Evolutionary conservation across 371 early-diverging fungal species (phyloP), one percentile per base, ranked within the genome.

Genomic region (Quaeritorhiza haematococci): DNA sequence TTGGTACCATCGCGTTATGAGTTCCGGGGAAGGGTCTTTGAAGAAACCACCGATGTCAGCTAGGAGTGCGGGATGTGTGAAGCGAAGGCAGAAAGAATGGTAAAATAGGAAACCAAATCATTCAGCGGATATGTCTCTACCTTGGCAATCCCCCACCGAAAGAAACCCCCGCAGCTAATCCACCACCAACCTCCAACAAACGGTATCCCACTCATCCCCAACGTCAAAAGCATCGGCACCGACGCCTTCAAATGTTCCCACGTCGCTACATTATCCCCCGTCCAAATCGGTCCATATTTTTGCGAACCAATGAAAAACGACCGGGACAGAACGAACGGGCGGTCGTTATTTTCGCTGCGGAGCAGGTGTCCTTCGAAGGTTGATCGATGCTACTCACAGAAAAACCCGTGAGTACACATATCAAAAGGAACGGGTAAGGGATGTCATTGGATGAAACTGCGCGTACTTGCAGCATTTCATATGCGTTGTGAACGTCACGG

Each of bases 31-130:
- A 3, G 93, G 90, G 64, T 93, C 90, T n/a, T 83, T 84, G 69
- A 94, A 93, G 78, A 94, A 94, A 19, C 95, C 95, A 50, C 93
- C 92, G 28, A 92, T 87, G 72, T 94, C 93, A 48, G 92, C 92
- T 67, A 59, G 21, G 33, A 38, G n/a, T 13, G 38, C 13, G n/a
- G n/a, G 10, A 38, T 38, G 38, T 38, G 10, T 24, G 10, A n/a
- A n/a, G n/a, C n/a, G n/a, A n/a, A n/a, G n/a, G n/a, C n/a, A n/a
- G n/a, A n/a, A n/a, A n/a, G n/a, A n/a, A n/a, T n/a, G n/a, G n/a
- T n/a, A n/a, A n/a, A n/a, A n/a, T n/a, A n/a, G 10, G 33, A 50
- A 27, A 21, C 27, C n/a, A 38, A n/a, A 38, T 38, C n/a, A 38
- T 10, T n/a, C 10, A n/a, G 38, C n/a, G 13, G 38, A 13, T 13